Percentiles rank a stretch among this genome's conserved stretches.
Evolutionary conservation across 768 basidiomycete species (phyloP).

Genomic region (Tylopilus subfusipes): DNA sequence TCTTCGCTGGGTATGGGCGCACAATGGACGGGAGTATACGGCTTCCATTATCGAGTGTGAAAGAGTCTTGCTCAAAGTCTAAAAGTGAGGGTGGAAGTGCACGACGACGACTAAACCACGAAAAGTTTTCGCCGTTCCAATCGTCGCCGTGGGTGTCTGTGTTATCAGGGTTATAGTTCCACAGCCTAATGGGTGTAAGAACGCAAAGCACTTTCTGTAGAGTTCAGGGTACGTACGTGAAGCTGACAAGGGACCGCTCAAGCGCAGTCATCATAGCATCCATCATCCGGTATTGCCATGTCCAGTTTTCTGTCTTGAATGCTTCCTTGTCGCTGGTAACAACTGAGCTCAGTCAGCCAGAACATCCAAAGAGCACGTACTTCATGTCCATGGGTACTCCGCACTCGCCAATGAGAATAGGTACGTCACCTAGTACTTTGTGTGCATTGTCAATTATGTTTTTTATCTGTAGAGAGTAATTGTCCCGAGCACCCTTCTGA

Average conservation of each 20-base stretch:
- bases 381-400: conserved; percentile 98
- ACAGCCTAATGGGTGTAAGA: conserved; percentile 51
- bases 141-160: conserved; percentile 73
- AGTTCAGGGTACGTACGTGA: conserved; percentile 60
- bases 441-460: conserved; percentile 74
- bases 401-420: conserved; percentile 87
- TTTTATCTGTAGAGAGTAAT: conserved; percentile 76
- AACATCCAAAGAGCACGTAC: conserved; percentile 41
- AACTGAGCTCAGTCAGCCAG: neutral
- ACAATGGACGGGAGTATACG: conserved; percentile 77
- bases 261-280: conserved; percentile 85
- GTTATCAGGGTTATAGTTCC: conserved; percentile 94
- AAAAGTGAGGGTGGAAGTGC: conserved; percentile 54
- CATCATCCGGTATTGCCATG: conserved; percentile 89
- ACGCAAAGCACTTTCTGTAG: neutral
- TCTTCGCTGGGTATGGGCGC: conserved; percentile 89
- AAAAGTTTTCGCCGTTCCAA: conserved; percentile 98
- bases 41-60: conserved; percentile 79
- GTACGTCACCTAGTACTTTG: conserved; percentile 70
- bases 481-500: conserved; percentile 72
- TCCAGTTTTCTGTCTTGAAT: conserved; percentile 68
- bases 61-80: conserved; percentile 55
- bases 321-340: conserved; percentile 60
- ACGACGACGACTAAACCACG: conserved; percentile 76
- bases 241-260: conserved; percentile 73